Evolutionary conservation across 2,329 filamentous ascomycete genomes (phyloP).

Genomic region (Colletotrichum lini): DNA sequence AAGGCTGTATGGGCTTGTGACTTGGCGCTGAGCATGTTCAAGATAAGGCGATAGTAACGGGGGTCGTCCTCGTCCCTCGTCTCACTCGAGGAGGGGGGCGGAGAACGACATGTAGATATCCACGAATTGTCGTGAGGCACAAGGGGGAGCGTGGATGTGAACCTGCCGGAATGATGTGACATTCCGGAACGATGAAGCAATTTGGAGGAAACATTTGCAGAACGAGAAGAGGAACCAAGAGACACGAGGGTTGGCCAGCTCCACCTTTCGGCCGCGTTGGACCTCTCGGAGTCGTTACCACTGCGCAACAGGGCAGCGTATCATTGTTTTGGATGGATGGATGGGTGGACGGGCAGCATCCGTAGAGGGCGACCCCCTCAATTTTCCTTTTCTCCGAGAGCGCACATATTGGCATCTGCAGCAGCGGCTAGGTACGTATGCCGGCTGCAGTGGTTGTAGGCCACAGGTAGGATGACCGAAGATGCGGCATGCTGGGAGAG

Average conservation of each 20-base stretch:
- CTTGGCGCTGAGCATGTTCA: slow-evolving; percentile 11
- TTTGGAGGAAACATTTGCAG: slow-evolving; percentile 17
- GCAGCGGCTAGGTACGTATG: slow-evolving; percentile 23
- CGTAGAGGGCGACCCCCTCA: not conserved
- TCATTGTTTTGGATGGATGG: slow-evolving; percentile 33
- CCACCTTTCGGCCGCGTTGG: slow-evolving; percentile 23
- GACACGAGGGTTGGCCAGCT: slow-evolving; percentile 12
- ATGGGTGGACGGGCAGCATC: slow-evolving; percentile 25
- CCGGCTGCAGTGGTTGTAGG: slow-evolving; percentile 21
- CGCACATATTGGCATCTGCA: slow-evolving; percentile 29
- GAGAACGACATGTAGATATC: slow-evolving; percentile 16
- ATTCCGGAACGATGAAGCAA: slow-evolving; percentile 13
- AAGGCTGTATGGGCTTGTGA: slow-evolving; percentile 1
- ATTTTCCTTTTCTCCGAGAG: slow-evolving; percentile 32
- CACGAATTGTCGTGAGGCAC: slow-evolving; percentile 28
- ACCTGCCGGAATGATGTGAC: slow-evolving; percentile 13
- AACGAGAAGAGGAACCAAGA: slow-evolving; percentile 17
- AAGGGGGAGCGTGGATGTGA: not conserved
- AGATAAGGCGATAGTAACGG: slow-evolving; percentile 13
- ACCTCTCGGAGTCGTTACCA: slow-evolving; percentile 39
- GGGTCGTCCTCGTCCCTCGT: not conserved
- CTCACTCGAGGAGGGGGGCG: slow-evolving; percentile 14
- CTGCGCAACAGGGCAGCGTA: slow-evolving; percentile 20
- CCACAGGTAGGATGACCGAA: slow-evolving; percentile 2
- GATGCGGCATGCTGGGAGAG: slow-evolving; percentile 12